These are phyloP conservation scores for Penicillium chermesinum DNA, from an alignment of 495 filamentous ascomycete species.

Conservation along the genomic window DNA sequence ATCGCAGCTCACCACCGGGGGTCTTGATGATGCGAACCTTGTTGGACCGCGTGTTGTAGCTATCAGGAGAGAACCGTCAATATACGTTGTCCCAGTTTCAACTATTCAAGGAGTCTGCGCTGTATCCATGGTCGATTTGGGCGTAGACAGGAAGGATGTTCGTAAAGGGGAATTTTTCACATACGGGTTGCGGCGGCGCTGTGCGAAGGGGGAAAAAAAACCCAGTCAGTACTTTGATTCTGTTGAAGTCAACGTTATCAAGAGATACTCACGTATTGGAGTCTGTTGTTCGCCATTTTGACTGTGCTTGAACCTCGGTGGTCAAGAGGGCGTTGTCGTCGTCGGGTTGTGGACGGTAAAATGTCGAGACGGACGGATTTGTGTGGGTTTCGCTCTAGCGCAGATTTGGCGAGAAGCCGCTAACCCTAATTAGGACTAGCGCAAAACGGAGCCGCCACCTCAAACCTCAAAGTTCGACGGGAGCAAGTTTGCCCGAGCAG, in stretches of 20 bases:
- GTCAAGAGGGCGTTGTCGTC: constrained; percentile 52
- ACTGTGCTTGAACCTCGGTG: constrained; percentile 45
- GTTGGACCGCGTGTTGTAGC: constrained; percentile 97
- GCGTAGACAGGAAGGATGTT: constrained; percentile 11
- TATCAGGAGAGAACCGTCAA: constrained; percentile 39
- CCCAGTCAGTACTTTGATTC: constrained; percentile 20
- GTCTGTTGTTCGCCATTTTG: constrained; percentile 65
- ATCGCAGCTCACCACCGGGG: constrained; percentile 86
- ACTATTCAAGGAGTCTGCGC: constrained; percentile 8
- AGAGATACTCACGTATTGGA: constrained; percentile 62
- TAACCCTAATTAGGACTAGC: constrained; percentile 31
- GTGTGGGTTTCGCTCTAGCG: constrained; percentile 53
- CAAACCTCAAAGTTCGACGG: constrained; percentile 28
- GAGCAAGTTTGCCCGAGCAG: constrained; percentile 40
- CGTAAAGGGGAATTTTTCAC: constrained; percentile 36
- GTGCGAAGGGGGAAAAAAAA: constrained; percentile 10
- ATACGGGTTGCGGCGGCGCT: constrained; percentile 90
- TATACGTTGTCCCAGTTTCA: constrained; percentile 18
- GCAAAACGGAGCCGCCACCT: constrained; percentile 37
- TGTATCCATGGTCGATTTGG: constrained; percentile 14
- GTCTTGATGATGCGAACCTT: constrained; percentile 94
- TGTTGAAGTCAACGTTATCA: neutral
- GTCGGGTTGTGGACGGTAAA: constrained; percentile 43
- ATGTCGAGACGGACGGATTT: constrained; percentile 41
- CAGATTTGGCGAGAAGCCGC: constrained; percentile 43